Conservation (phyloP, 345 rosid genomes). For the Salix exigua region DNA sequence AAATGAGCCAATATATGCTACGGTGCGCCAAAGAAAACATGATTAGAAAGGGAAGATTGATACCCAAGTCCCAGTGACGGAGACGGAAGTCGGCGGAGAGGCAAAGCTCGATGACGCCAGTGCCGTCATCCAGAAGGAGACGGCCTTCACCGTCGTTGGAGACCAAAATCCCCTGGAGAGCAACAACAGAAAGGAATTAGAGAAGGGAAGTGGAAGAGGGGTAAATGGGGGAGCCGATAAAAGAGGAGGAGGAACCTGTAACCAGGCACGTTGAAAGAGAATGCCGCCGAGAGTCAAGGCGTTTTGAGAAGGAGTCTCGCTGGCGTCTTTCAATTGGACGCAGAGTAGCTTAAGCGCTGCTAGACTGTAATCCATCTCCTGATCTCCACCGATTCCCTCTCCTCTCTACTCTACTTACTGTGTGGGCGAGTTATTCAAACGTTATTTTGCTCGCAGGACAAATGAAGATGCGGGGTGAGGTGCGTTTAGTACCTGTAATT, state of each 20-base stretch:
- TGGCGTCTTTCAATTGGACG: constrained; percentile 61
- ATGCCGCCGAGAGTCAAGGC: constrained; percentile 65
- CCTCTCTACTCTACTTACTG: not conserved
- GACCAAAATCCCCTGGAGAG: constrained; percentile 61
- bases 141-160: constrained; percentile 35
- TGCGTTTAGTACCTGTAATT: no score
- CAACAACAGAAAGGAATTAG: not conserved
- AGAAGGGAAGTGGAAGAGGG: not conserved
- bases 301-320: constrained; percentile 48
- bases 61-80: constrained; percentile 62
- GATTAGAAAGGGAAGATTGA: not conserved
- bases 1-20: not conserved
- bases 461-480: no score
- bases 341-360: constrained; percentile 77
- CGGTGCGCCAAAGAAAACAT: not conserved
- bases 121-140: constrained; percentile 72
- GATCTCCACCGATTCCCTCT: not conserved
- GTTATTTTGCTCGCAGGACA: not conserved
- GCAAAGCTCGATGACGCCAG: constrained; percentile 59
- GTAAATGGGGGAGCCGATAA: not conserved
- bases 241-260: constrained; percentile 46
- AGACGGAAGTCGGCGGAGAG: constrained; percentile 55
- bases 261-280: constrained; percentile 91
- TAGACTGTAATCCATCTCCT: constrained; percentile 64
- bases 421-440: not conserved